Percentiles rank a stretch among this genome's conserved stretches.
Conservation (phyloP, 1,284 basidiomycete species). For the Irpex sp. region DNA sequence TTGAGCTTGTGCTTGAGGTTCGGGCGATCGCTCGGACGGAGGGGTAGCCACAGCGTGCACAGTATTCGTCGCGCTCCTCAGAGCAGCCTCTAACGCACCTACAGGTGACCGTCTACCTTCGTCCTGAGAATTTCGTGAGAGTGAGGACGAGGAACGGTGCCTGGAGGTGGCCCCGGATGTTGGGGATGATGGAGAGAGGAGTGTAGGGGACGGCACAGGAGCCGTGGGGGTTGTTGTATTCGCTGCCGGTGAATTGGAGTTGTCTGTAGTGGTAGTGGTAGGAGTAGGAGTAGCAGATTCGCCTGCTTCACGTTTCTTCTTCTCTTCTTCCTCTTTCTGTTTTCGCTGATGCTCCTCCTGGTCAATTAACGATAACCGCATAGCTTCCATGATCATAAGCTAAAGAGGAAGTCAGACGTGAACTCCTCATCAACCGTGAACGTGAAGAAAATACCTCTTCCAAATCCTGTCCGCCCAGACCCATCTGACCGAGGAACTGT, state of each 20-base stretch:
- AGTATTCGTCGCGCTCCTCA: slow-evolving; percentile 39
- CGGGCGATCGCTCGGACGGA: neutral
- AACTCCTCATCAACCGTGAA: too few species aligned
- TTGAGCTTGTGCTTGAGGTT: neutral
- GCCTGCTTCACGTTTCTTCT: slow-evolving; percentile 37
- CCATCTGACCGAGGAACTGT: slow-evolving; percentile 62
- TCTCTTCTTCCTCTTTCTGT: slow-evolving; percentile 56
- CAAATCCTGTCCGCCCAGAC: slow-evolving; percentile 75
- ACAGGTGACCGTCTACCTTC: slow-evolving; percentile 24
- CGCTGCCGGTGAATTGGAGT: neutral
- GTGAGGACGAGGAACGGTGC: slow-evolving; percentile 7
- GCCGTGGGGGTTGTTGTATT: neutral
- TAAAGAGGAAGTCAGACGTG: slow-evolving; percentile 28
- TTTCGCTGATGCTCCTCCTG: slow-evolving; percentile 80
- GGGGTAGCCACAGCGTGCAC: slow-evolving; percentile 33
- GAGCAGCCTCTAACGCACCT: slow-evolving; percentile 39
- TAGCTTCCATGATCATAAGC: slow-evolving; percentile 99
- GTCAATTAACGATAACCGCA: slow-evolving; percentile 92
- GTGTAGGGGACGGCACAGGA: neutral
- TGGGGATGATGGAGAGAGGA: neutral
- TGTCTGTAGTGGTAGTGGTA: neutral
- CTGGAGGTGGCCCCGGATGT: neutral
- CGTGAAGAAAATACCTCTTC: slow-evolving; percentile 65
- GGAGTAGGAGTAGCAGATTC: neutral
- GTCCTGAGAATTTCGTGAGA: slow-evolving; percentile 15